Percentiles rank a stretch among this genome's conserved stretches.
phyloP scores from a whole-genome alignment of 768 basidiomycete genomes.

The Leccinum sublutescens region DNA sequence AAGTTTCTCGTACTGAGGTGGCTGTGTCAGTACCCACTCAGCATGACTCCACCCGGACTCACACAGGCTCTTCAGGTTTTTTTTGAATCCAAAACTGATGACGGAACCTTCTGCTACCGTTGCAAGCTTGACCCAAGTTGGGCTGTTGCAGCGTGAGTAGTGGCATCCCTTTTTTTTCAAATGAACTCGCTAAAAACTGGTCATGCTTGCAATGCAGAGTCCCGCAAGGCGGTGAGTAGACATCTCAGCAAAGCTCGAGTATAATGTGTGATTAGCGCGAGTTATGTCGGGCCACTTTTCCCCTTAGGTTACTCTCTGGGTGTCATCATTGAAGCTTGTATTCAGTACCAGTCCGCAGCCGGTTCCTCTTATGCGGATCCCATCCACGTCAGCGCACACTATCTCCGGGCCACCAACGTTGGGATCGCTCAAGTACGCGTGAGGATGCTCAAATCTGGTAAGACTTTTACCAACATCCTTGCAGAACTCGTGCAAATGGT shows the following conservation, averaged over 20 bases:
- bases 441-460: slow-evolving; percentile 46
- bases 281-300: background rate
- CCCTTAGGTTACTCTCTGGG: slow-evolving; percentile 58
- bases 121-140: slow-evolving; percentile 45
- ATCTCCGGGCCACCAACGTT: slow-evolving; percentile 43
- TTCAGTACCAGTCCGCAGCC: slow-evolving; percentile 42
- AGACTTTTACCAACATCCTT: slow-evolving; percentile 53
- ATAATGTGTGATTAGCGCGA: background rate
- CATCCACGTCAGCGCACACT: slow-evolving; percentile 61
- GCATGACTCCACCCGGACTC: slow-evolving; percentile 18
- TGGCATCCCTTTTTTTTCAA: background rate
- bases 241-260: background rate
- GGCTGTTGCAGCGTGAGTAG: slow-evolving; percentile 43
- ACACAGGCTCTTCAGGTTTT: slow-evolving; percentile 24
- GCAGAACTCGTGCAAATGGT: slow-evolving; percentile 63
- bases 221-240: slow-evolving; percentile 51
- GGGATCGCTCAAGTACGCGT: slow-evolving; percentile 49
- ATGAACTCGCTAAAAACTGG: background rate
- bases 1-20: background rate
- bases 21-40: background rate
- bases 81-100: slow-evolving; percentile 18
- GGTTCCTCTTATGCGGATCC: slow-evolving; percentile 50
- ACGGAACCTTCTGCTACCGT: slow-evolving; percentile 16
- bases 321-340: slow-evolving; percentile 52
- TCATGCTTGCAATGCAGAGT: slow-evolving; percentile 33